A percentile compares a stretch with the other conserved stretches of the same genome.
phyloP scores from a whole-genome alignment of 2,329 filamentous ascomycete species.

The Phyllosticta citrichinensis region DNA sequence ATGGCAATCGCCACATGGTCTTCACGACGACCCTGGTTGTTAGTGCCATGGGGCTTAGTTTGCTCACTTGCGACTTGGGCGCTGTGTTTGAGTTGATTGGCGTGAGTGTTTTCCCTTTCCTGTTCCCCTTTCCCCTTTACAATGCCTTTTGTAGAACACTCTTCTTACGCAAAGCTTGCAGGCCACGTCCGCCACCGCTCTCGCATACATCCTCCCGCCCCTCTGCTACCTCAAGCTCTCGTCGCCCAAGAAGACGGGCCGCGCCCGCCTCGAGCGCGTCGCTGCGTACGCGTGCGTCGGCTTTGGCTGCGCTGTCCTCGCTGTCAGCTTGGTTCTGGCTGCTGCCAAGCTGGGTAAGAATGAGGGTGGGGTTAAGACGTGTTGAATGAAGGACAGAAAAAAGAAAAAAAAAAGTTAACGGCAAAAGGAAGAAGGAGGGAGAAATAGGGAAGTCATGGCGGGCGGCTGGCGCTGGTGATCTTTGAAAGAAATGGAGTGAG shows the following conservation, averaged over 20 bases:
- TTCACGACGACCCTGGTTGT: slow-evolving; percentile 78
- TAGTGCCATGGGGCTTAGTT: slow-evolving; percentile 62
- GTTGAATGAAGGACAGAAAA: background rate
- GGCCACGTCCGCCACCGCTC: slow-evolving; percentile 78
- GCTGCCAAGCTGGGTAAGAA: slow-evolving; percentile 49
- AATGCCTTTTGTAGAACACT: too few relatives aligned
- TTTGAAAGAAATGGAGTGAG: too few relatives aligned
- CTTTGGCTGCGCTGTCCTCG: slow-evolving; percentile 75
- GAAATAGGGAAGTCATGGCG: too few relatives aligned
- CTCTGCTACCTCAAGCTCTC: slow-evolving; percentile 84
- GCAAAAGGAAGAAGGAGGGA: too few relatives aligned
- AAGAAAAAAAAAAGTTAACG: background rate
- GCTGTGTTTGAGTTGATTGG: slow-evolving; percentile 94
- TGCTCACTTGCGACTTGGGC: slow-evolving; percentile 87
- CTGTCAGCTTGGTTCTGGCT: slow-evolving; percentile 66
- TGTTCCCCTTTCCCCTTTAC: background rate
- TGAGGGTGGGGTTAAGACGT: background rate
- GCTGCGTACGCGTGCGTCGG: slow-evolving; percentile 60
- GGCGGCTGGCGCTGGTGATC: too few relatives aligned
- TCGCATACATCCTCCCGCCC: slow-evolving; percentile 92
- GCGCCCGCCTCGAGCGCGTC: slow-evolving; percentile 32
- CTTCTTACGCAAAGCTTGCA: background rate
- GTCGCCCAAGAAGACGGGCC: slow-evolving; percentile 51
- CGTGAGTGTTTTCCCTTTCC: slow-evolving; percentile 22
- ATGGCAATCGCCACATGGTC: slow-evolving; percentile 73